Evolutionary conservation across 2,329 filamentous ascomycete genomes (phyloP).

Genomic region (Shiraia sp.): DNA sequence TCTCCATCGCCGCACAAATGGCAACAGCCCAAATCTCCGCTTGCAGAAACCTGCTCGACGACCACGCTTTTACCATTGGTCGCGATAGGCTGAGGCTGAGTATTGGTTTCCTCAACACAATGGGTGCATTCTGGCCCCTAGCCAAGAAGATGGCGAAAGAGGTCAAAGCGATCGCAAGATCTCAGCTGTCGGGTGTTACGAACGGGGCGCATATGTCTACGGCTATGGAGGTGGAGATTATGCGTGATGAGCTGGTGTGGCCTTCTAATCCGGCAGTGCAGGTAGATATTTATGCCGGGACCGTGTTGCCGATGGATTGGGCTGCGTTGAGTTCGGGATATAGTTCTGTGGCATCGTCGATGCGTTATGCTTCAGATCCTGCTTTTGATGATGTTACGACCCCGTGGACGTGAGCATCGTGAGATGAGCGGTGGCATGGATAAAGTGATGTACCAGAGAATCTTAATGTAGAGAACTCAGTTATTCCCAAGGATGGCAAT

Average conservation of each 20-base stretch:
- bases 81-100: slow-evolving; percentile 76
- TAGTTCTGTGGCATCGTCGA: slow-evolving; percentile 11
- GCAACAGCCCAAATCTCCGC: slow-evolving; percentile 58
- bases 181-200: neutral
- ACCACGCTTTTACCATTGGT: slow-evolving; percentile 64
- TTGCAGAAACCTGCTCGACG: slow-evolving; percentile 55
- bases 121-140: slow-evolving; percentile 71
- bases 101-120: slow-evolving; percentile 69
- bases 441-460: too few species aligned
- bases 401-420: too few species aligned
- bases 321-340: slow-evolving; percentile 7
- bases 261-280: slow-evolving; percentile 18
- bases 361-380: neutral
- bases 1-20: slow-evolving; percentile 28
- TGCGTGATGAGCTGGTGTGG: slow-evolving; percentile 19
- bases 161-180: slow-evolving; percentile 46
- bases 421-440: too few species aligned
- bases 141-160: slow-evolving; percentile 69
- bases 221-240: slow-evolving; percentile 16
- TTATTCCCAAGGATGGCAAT: too few species aligned
- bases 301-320: slow-evolving; percentile 23
- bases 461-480: too few species aligned
- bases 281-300: slow-evolving; percentile 26
- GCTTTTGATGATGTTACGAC: too few species aligned
- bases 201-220: slow-evolving; percentile 2